A percentile compares a stretch with the other conserved stretches of the same genome.
Conservation (phyloP, 2,329 filamentous ascomycete genomes). For the Talaromyces sp. region DNA sequence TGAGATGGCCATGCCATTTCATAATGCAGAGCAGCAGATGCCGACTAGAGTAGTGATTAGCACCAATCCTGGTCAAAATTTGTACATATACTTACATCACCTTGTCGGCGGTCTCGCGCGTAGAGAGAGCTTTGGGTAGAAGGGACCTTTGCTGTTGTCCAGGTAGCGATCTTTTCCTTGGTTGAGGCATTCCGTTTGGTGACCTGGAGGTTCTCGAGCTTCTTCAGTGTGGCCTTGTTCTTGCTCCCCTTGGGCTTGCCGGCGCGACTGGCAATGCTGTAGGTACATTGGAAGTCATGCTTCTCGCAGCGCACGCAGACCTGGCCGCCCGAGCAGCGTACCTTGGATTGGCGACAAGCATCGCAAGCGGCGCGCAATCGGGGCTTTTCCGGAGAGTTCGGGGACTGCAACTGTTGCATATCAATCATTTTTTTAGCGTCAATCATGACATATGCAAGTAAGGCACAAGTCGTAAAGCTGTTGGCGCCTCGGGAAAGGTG, state of each 20-base stretch:
- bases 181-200: constrained; percentile 19
- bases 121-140: background rate
- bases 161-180: constrained; percentile 13
- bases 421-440: constrained; percentile 14
- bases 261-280: constrained; percentile 34
- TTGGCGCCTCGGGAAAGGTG: background rate
- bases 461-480: background rate
- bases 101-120: background rate
- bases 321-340: constrained; percentile 34
- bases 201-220: constrained; percentile 31
- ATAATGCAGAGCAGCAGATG: constrained; percentile 1
- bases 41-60: background rate
- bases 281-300: constrained; percentile 32
- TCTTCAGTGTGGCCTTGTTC: constrained; percentile 32
- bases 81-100: background rate
- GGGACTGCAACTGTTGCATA: constrained; percentile 13
- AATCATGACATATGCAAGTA: background rate
- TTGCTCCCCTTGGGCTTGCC: constrained; percentile 38
- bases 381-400: constrained; percentile 16
- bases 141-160: background rate
- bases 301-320: constrained; percentile 34
- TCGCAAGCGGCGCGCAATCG: constrained; percentile 35
- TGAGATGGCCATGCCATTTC: constrained; percentile 3
- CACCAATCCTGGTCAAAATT: background rate
- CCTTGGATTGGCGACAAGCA: constrained; percentile 36